Conservation (phyloP, 2,329 filamentous ascomycete genomes). For the Fusarium chuoi region DNA sequence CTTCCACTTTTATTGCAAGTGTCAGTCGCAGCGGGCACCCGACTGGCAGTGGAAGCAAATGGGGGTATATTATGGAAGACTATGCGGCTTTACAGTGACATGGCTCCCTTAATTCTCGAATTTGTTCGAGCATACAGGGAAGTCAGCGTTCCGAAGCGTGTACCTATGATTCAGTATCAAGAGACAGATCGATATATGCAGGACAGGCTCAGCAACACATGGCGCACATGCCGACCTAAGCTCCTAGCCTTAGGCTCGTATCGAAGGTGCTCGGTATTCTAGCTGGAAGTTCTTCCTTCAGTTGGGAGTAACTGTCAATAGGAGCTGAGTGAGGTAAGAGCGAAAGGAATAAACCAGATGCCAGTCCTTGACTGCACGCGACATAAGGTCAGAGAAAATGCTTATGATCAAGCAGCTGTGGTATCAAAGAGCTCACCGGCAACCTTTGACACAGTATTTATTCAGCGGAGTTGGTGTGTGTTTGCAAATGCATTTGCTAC, state of each 20-base stretch:
- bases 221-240: background rate
- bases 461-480: background rate
- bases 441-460: background rate
- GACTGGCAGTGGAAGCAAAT: constrained; percentile 12
- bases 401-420: background rate
- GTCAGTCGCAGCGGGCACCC: constrained; percentile 18
- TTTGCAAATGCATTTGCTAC: background rate
- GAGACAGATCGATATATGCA: background rate
- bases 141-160: background rate
- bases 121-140: background rate
- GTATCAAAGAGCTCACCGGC: background rate
- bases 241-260: background rate
- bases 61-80: background rate
- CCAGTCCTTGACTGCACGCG: background rate
- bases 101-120: background rate
- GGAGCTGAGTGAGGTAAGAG: background rate
- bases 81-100: background rate
- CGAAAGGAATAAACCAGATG: background rate
- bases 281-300: background rate
- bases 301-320: background rate
- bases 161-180: background rate
- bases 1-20: constrained; percentile 5
- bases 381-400: background rate
- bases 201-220: background rate
- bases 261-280: background rate